phyloP scores from a whole-genome alignment of 805 yeast species.

The Wickerhamia fluorescens region DNA sequence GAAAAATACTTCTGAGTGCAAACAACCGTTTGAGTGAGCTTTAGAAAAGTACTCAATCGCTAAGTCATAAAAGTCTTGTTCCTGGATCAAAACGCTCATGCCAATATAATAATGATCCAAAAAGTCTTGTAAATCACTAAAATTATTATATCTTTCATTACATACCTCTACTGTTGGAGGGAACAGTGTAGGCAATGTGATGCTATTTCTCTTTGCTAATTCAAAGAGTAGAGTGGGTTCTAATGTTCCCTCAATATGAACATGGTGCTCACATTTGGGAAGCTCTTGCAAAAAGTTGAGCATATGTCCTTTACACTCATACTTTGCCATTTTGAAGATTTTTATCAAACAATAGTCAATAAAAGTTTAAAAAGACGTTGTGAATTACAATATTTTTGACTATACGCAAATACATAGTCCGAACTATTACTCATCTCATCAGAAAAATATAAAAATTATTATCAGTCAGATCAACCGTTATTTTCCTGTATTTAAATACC shows the following conservation, averaged over 20 bases:
- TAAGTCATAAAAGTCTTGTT: constrained; percentile 68
- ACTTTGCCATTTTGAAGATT: constrained; percentile 1
- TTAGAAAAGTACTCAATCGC: constrained; percentile 67
- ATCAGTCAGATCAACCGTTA: too few relatives aligned
- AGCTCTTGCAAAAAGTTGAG: constrained; percentile 34
- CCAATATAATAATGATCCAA: constrained; percentile 76
- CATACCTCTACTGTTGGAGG: constrained; percentile 51
- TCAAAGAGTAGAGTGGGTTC: constrained; percentile 65
- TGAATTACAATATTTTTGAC: too few relatives aligned
- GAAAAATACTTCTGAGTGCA: constrained; percentile 71
- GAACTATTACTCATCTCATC: neutral
- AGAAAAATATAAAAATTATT: too few relatives aligned
- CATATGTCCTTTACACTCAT: constrained; percentile 3
- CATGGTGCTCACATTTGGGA: constrained; percentile 85
- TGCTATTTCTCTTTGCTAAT: constrained; percentile 58
- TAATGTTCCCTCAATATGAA: constrained; percentile 77
- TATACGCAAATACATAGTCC: neutral
- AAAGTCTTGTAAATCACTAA: constrained; percentile 70
- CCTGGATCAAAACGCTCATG: constrained; percentile 62
- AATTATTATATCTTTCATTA: constrained; percentile 47
- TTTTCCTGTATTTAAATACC: too few relatives aligned
- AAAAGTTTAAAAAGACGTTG: neutral
- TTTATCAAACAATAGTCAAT: too few relatives aligned
- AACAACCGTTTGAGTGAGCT: constrained; percentile 52
- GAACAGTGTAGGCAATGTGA: constrained; percentile 54